A percentile compares a stretch with the other conserved stretches of the same genome.
Evolutionary conservation across 2,329 filamentous ascomycete genomes (phyloP).

Genomic region (Sporothrix dimorphospora): DNA sequence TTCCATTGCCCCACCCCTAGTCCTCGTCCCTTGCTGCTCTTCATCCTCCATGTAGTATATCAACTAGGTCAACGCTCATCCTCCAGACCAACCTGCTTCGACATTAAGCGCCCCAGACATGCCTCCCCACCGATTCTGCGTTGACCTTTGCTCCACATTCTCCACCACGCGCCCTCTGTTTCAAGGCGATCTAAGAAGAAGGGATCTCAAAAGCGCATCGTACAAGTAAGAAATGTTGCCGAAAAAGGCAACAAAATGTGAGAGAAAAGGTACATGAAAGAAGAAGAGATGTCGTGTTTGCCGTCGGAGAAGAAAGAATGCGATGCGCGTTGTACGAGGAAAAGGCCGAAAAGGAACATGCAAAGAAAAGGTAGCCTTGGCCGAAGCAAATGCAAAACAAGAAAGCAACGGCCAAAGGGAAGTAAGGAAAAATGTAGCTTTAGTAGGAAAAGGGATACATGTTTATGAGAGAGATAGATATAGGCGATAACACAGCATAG

Average conservation of each 20-base stretch:
- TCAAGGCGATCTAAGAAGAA: not conserved
- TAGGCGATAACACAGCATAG: constrained; percentile 7
- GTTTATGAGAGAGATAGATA: constrained; percentile 25
- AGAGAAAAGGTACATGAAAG: too few species aligned
- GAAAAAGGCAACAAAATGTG: not conserved
- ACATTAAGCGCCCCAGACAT: not conserved
- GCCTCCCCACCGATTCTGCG: not conserved
- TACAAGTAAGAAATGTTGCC: not conserved
- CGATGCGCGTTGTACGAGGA: not conserved
- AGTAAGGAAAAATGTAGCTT: not conserved
- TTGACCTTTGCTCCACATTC: too few species aligned
- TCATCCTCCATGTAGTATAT: not conserved
- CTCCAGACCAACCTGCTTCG: not conserved
- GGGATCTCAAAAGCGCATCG: not conserved
- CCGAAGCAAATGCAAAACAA: not conserved
- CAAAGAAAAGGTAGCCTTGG: not conserved
- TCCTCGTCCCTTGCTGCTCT: not conserved
- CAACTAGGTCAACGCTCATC: not conserved
- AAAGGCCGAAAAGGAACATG: not conserved
- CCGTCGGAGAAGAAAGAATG: not conserved
- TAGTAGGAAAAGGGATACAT: not conserved
- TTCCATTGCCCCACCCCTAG: not conserved
- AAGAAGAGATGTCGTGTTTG: not conserved
- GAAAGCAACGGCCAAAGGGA: not conserved
- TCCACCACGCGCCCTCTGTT: not conserved